Conservation (phyloP, 805 yeast species). For the Wickerhamomyces bovis region DNA sequence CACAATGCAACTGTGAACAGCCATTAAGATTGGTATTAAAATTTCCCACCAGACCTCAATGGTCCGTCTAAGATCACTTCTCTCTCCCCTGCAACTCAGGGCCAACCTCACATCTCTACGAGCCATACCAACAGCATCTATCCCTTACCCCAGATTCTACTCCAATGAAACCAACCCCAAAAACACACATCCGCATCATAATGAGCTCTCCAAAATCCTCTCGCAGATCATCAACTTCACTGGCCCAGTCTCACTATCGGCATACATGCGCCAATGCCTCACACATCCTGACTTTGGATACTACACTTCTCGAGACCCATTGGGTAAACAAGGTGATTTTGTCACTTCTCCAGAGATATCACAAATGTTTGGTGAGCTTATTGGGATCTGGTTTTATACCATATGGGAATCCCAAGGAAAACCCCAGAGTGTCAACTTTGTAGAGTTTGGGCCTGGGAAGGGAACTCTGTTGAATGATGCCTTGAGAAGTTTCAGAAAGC, state of each 20-base stretch:
- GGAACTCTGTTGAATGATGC: slow-evolving; percentile 75
- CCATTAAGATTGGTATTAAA: no score
- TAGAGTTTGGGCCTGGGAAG: slow-evolving; percentile 83
- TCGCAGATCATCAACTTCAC: slow-evolving; percentile 38
- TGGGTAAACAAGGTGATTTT: slow-evolving; percentile 67
- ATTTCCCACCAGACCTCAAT: background rate
- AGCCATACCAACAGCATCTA: background rate
- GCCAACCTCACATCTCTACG: background rate
- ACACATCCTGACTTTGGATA: slow-evolving; percentile 75
- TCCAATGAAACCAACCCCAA: background rate
- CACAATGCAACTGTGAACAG: no score
- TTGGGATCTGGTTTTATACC: slow-evolving; percentile 66
- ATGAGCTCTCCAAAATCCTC: slow-evolving; percentile 15
- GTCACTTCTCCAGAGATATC: slow-evolving; percentile 84
- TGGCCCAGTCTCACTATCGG: slow-evolving; percentile 70
- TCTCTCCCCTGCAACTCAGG: no score
- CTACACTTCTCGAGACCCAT: slow-evolving; percentile 71
- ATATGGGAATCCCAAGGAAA: slow-evolving; percentile 53
- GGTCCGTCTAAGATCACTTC: background rate
- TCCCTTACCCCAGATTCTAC: background rate
- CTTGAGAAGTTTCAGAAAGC: slow-evolving; percentile 35
- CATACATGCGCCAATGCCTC: slow-evolving; percentile 77
- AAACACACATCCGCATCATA: background rate
- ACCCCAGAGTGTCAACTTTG: slow-evolving; percentile 44
- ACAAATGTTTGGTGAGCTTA: slow-evolving; percentile 79